phyloP scores from a whole-genome alignment of 2,329 filamentous ascomycete species.

The Penicillium sp. region DNA sequence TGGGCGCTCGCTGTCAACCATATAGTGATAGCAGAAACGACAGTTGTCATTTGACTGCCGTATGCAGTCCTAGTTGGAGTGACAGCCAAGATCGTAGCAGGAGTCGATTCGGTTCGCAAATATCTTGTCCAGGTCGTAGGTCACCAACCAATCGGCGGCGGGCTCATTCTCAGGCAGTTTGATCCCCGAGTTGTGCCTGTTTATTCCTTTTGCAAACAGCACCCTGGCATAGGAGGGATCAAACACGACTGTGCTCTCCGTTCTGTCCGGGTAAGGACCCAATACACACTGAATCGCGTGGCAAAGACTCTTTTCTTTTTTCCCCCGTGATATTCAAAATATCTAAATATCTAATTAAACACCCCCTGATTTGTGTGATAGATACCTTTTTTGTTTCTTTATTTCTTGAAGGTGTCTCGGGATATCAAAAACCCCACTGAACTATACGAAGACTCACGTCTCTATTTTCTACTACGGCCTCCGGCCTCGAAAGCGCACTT shows the following conservation, averaged over 20 bases:
- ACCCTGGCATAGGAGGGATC: conserved; percentile 8
- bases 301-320: no score
- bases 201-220: conserved; percentile 11
- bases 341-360: no score
- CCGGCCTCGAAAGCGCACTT: no score
- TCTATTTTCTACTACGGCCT: no score
- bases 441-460: no score
- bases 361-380: no score
- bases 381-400: no score
- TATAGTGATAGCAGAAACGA: background rate
- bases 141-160: background rate
- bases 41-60: background rate
- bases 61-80: background rate
- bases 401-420: no score
- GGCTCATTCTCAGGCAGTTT: conserved; percentile 10
- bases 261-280: no score
- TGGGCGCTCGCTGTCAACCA: background rate
- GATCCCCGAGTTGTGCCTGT: conserved; percentile 7
- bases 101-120: background rate
- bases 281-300: no score
- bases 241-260: background rate
- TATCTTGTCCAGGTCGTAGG: background rate
- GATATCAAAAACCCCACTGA: no score
- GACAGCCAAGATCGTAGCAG: background rate
- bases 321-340: no score